A percentile compares a stretch with the other conserved stretches of the same genome.
Conservation (phyloP, 768 basidiomycete genomes). For the Boletus insuetus region DNA sequence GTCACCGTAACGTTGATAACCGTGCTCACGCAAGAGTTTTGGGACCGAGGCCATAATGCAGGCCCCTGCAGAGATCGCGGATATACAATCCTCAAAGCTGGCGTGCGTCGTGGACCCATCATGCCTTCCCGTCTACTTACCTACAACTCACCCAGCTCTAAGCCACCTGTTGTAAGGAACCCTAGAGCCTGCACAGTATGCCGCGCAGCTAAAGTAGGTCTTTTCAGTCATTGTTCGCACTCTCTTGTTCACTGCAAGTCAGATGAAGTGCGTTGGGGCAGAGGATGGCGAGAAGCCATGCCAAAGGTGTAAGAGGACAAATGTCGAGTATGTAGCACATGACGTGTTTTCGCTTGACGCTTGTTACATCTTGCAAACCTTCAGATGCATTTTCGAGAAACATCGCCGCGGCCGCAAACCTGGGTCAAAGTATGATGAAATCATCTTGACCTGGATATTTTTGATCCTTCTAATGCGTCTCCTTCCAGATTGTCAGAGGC, state of each 20-base stretch:
- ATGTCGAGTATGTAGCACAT: conserved; percentile 56
- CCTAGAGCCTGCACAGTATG: conserved; percentile 80
- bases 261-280: conserved; percentile 93
- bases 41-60: conserved; percentile 27
- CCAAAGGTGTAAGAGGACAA: conserved; percentile 81
- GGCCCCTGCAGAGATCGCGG: conserved; percentile 23
- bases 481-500: conserved; percentile 72
- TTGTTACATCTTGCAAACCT: conserved; percentile 14
- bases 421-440: conserved; percentile 70
- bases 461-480: conserved; percentile 7
- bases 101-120: conserved; percentile 15
- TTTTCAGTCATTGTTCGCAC: conserved; percentile 14
- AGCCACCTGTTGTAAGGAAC: conserved; percentile 45
- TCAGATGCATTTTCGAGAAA: conserved; percentile 83
- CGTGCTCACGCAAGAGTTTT: conserved; percentile 22
- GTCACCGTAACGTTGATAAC: conserved; percentile 41
- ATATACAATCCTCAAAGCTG: conserved; percentile 32
- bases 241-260: conserved; percentile 15
- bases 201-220: conserved; percentile 70
- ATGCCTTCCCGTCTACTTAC: conserved; percentile 11
- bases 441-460: conserved; percentile 3
- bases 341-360: neutral
- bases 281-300: conserved; percentile 81
- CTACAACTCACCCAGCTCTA: conserved; percentile 31
- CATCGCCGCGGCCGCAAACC: conserved; percentile 86